Conservation (phyloP, 73 alveolate species). For the Stentor roeselii region DNA sequence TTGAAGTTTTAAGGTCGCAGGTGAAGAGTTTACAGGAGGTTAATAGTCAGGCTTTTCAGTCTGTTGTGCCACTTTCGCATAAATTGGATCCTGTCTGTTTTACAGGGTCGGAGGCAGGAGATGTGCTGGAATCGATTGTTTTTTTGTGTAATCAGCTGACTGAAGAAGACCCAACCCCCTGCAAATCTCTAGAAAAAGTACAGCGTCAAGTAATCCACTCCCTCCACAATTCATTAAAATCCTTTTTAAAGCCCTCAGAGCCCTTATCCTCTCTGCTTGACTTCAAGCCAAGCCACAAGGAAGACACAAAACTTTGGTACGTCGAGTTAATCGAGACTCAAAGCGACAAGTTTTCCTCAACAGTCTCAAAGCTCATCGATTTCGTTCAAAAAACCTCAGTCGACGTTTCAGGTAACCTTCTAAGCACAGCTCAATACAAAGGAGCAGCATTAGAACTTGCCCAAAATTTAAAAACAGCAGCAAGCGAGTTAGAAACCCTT, state of each 20-base stretch:
- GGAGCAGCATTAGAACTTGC: slow-evolving; percentile 62
- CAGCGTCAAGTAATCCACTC: slow-evolving; percentile 38
- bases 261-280: background rate
- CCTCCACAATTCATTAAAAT: background rate
- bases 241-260: background rate
- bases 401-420: slow-evolving; percentile 45
- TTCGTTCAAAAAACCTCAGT: slow-evolving; percentile 43
- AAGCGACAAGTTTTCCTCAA: slow-evolving; percentile 33
- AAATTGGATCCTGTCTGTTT: background rate
- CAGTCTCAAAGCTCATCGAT: slow-evolving; percentile 28
- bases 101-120: background rate
- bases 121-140: slow-evolving; percentile 32
- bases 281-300: slow-evolving; percentile 42
- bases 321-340: slow-evolving; percentile 53
- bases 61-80: background rate
- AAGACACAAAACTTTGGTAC: slow-evolving; percentile 59
- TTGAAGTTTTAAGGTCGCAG: too few relatives aligned
- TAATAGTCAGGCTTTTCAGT: too few relatives aligned
- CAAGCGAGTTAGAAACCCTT: slow-evolving; percentile 36
- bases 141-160: slow-evolving; percentile 15
- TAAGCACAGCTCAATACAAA: slow-evolving; percentile 50
- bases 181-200: slow-evolving; percentile 25
- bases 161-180: background rate
- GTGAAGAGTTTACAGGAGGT: too few relatives aligned
- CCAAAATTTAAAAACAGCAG: slow-evolving; percentile 38